Percentiles rank a stretch among this genome's conserved stretches.
Conservation (phyloP, 805 yeast species). For the Komagataella pseudopastoris region DNA sequence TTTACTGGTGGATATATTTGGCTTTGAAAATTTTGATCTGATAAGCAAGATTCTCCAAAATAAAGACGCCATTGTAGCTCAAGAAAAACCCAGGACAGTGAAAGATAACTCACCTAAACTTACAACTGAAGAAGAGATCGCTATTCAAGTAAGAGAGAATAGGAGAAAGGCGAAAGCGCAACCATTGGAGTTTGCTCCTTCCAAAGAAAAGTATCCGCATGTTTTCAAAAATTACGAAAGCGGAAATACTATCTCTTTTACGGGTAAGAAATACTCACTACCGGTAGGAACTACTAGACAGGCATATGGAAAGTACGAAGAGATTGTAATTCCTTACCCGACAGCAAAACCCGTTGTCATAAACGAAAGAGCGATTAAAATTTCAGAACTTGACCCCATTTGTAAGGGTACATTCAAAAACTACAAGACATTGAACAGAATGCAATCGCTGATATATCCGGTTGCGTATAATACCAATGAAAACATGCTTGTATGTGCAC, state of each 20-base stretch:
- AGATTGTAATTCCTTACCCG: conserved; percentile 71
- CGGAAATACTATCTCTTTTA: conserved; percentile 56
- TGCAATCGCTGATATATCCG: conserved; percentile 77
- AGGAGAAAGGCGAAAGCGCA: conserved; percentile 34
- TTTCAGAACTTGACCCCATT: conserved; percentile 55
- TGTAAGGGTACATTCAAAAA: conserved; percentile 79
- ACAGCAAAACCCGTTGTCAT: conserved; percentile 27
- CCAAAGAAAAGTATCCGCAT: conserved; percentile 61
- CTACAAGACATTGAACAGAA: conserved; percentile 63
- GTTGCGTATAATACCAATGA: conserved; percentile 59
- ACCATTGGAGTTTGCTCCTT: conserved; percentile 29
- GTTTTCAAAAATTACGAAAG: conserved; percentile 59
- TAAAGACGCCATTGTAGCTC: conserved; percentile 17
- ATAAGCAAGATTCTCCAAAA: conserved; percentile 48
- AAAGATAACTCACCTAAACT: conserved; percentile 10
- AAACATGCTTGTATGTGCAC: conserved; percentile 83
- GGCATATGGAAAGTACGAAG: conserved; percentile 55
- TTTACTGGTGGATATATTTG: conserved; percentile 63
- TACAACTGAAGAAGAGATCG: conserved; percentile 42
- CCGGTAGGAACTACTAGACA: conserved; percentile 73
- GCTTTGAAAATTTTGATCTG: conserved; percentile 76
- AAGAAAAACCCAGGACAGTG: conserved; percentile 1
- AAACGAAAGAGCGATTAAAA: conserved; percentile 36
- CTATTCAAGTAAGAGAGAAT: conserved; percentile 36
- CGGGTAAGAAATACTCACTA: conserved; percentile 68